Evolutionary conservation across 805 yeast species (phyloP).

Genomic region (Yarrowia sp.): DNA sequence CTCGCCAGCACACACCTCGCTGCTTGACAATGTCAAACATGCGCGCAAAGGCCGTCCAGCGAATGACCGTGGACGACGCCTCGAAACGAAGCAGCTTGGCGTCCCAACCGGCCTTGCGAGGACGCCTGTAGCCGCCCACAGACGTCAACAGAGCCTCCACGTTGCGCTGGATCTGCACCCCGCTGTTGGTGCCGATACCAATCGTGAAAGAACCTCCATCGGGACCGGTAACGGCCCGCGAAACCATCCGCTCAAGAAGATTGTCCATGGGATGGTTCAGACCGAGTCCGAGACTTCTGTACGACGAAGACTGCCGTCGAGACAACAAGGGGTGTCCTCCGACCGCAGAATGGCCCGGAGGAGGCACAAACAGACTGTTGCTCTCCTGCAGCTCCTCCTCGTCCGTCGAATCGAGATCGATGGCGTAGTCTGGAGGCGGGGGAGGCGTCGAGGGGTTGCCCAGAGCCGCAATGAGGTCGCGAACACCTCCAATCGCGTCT

Average conservation of each 20-base stretch:
- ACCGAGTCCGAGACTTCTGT: no score
- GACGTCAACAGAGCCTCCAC: slow-evolving; percentile 19
- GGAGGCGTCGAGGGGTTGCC: slow-evolving; percentile 14
- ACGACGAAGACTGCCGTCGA: background rate
- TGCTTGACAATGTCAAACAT: slow-evolving; percentile 21
- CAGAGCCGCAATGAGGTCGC: slow-evolving; percentile 13
- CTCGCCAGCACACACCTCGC: slow-evolving; percentile 19
- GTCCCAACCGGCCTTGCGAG: slow-evolving; percentile 22
- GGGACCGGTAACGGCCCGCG: slow-evolving; percentile 13
- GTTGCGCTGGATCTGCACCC: slow-evolving; percentile 17
- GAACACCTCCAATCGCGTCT: slow-evolving; percentile 1
- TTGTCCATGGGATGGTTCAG: slow-evolving; percentile 18
- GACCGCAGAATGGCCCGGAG: background rate
- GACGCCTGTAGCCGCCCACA: slow-evolving; percentile 10
- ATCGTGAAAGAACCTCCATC: slow-evolving; percentile 12
- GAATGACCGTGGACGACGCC: slow-evolving; percentile 16
- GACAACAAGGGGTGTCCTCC: slow-evolving; percentile 11
- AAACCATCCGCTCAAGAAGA: slow-evolving; percentile 7
- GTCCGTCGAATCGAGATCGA: slow-evolving; percentile 5
- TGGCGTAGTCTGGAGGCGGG: slow-evolving; percentile 15
- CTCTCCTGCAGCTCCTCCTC: slow-evolving; percentile 14
- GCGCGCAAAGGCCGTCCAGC: slow-evolving; percentile 17
- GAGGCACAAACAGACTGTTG: slow-evolving; percentile 14
- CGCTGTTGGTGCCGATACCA: background rate
- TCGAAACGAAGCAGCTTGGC: background rate